Percentiles rank a stretch among this genome's conserved stretches.
Conservation (phyloP, 208 protist genomes). For the Angomonas deanei region DNA sequence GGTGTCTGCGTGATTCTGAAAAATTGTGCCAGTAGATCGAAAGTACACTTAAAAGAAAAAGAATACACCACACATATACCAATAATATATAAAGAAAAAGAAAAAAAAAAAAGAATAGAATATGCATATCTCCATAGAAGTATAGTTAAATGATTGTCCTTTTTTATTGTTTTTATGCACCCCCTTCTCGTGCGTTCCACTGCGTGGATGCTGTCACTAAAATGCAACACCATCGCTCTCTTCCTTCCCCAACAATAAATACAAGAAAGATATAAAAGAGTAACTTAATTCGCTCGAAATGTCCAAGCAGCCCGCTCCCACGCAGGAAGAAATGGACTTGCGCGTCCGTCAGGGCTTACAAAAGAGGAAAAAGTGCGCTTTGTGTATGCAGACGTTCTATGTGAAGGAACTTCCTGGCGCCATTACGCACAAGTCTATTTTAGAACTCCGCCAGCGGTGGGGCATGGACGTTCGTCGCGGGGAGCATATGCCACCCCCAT, state of each 20-base stretch:
- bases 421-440: slow-evolving; percentile 90
- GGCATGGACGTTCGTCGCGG: slow-evolving; percentile 78
- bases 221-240: background rate
- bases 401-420: slow-evolving; percentile 88
- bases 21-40: too few relatives aligned
- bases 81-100: background rate
- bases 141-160: background rate
- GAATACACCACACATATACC: too few relatives aligned
- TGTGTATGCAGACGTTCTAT: slow-evolving; percentile 89
- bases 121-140: background rate
- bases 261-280: too few relatives aligned
- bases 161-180: background rate
- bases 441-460: slow-evolving; percentile 88
- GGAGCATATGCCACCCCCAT: slow-evolving; percentile 84
- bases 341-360: slow-evolving; percentile 88
- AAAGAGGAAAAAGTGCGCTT: slow-evolving; percentile 86
- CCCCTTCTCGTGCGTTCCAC: too few relatives aligned
- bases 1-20: too few relatives aligned
- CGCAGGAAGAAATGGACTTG: slow-evolving; percentile 59
- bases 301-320: slow-evolving; percentile 34
- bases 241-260: background rate
- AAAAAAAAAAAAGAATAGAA: background rate
- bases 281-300: slow-evolving; percentile 6
- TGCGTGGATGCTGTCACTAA: background rate
- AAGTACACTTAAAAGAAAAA: too few relatives aligned